phyloP scores from a whole-genome alignment of 495 filamentous ascomycete species.

The Jackrogersella minutella region DNA sequence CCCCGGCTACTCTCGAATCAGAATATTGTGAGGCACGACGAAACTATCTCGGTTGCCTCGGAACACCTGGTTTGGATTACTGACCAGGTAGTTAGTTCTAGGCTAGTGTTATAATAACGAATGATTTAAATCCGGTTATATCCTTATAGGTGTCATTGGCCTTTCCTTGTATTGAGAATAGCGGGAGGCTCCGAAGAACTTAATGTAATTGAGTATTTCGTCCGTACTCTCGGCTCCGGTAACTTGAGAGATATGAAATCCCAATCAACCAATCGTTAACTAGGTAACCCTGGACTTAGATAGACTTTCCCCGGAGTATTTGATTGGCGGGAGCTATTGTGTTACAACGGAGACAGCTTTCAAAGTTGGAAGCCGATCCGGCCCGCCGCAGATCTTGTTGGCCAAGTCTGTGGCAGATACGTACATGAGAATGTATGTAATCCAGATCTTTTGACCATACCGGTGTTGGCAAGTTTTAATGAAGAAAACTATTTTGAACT shows the following conservation, averaged over 20 bases:
- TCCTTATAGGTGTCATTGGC: no score
- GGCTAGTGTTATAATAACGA: no score
- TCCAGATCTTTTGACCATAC: no score
- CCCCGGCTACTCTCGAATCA: no score
- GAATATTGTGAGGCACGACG: background rate
- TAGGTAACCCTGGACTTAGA: background rate
- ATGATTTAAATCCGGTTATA: no score
- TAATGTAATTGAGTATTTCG: background rate
- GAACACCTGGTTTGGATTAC: no score
- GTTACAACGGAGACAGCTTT: background rate
- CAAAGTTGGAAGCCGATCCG: constrained; percentile 7
- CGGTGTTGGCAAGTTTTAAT: no score
- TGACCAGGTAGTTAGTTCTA: no score
- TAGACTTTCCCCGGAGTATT: background rate
- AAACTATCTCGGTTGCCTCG: background rate
- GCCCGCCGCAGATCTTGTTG: background rate
- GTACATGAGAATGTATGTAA: no score
- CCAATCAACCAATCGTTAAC: background rate
- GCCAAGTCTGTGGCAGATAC: no score
- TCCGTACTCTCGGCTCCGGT: constrained; percentile 1
- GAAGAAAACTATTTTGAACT: no score
- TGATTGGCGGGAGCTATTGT: constrained; percentile 5
- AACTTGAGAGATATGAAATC: background rate
- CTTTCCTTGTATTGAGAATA: background rate
- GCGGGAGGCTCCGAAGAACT: constrained; percentile 5